phyloP scores from a whole-genome alignment of 495 filamentous ascomycete genomes.

The Daldinia loculata region DNA sequence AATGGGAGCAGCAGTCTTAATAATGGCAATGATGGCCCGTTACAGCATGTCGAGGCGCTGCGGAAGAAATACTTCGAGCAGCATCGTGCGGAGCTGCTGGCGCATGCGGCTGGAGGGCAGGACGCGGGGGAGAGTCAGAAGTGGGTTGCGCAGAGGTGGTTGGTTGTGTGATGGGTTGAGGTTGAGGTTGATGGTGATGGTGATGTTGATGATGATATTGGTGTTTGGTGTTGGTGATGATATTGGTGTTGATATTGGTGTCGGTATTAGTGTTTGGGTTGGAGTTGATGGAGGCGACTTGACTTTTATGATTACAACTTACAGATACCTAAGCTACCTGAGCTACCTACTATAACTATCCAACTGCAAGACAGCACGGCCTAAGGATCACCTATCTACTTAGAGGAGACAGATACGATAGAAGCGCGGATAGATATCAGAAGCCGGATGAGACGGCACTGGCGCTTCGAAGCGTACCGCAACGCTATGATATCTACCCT shows the following conservation, averaged over 20 bases:
- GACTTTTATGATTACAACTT: no score
- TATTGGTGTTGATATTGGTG: not conserved
- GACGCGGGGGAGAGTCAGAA: slow-evolving; percentile 32
- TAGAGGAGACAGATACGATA: no score
- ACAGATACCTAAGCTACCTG: no score
- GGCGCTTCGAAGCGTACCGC: no score
- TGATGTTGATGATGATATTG: not conserved
- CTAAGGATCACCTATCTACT: no score
- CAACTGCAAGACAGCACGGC: no score
- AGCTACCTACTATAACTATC: no score
- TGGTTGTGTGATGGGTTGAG: slow-evolving; percentile 32
- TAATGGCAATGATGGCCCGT: slow-evolving; percentile 41
- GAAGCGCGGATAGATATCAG: no score
- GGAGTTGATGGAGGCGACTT: no score
- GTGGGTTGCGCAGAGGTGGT: slow-evolving; percentile 42
- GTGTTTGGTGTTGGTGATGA: not conserved
- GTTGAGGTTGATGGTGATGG: not conserved
- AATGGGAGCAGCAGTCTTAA: not conserved
- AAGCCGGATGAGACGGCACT: no score
- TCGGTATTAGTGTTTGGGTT: not conserved
- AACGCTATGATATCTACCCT: no score
- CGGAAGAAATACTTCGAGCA: slow-evolving; percentile 51
- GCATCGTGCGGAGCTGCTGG: slow-evolving; percentile 49
- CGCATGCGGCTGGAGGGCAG: slow-evolving; percentile 43
- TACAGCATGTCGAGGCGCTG: slow-evolving; percentile 52